Conservation (phyloP, 106 monocot genomes). For the Dactylorhiza incarnata region DNA sequence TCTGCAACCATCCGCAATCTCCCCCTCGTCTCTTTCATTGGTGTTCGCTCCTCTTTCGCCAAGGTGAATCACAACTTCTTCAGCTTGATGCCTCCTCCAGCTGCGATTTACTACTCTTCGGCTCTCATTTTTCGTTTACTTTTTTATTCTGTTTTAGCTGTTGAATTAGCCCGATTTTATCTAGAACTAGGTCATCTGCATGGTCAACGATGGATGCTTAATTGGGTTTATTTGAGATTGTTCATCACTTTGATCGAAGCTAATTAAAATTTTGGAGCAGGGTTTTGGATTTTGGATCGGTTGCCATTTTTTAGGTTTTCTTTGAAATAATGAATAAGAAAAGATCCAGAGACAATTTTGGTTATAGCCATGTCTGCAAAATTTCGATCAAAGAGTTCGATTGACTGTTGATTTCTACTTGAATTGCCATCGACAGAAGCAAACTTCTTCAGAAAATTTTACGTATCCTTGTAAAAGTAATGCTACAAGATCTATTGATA, state of each 20-base stretch:
- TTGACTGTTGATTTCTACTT: neutral
- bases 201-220: neutral
- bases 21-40: neutral
- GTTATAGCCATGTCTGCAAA: no score
- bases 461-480: neutral
- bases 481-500: neutral
- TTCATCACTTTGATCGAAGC: neutral
- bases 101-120: neutral
- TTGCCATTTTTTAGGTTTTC: neutral
- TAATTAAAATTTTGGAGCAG: neutral
- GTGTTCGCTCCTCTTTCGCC: neutral
- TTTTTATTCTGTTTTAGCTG: neutral
- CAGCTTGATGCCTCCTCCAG: neutral
- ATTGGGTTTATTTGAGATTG: neutral
- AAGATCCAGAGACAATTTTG: neutral
- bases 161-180: neutral
- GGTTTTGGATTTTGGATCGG: neutral
- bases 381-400: no score
- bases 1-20: neutral
- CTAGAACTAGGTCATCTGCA: neutral
- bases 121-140: neutral
- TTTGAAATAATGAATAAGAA: neutral
- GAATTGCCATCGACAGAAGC: neutral
- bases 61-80: neutral
- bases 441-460: neutral